Conservation (phyloP, 2,329 filamentous ascomycete genomes). For the Ilyonectria robusta region DNA sequence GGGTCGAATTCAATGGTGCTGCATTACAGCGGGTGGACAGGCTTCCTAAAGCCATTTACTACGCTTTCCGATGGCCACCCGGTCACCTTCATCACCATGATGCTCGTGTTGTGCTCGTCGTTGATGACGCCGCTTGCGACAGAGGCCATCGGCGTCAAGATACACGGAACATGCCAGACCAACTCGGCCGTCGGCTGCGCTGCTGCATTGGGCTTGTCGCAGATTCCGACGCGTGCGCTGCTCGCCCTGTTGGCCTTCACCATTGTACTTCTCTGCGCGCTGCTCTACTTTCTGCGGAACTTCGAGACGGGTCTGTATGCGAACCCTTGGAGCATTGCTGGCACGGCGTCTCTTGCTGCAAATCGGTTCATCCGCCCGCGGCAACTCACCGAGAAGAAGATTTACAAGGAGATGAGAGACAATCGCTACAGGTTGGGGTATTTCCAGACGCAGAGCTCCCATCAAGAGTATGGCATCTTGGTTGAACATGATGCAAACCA, state of each 20-base stretch:
- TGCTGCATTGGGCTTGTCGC: constrained; percentile 38
- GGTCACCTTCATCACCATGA: constrained; percentile 44
- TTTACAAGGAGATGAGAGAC: constrained; percentile 30
- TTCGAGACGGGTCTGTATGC: constrained; percentile 42
- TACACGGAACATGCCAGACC: constrained; percentile 38
- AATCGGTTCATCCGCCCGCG: constrained; percentile 38
- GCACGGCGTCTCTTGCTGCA: constrained; percentile 36
- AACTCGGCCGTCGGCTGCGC: constrained; percentile 38
- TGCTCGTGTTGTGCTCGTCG: constrained; percentile 27
- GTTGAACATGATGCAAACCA: constrained; percentile 30
- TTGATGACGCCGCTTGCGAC: constrained; percentile 37
- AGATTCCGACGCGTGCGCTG: constrained; percentile 32
- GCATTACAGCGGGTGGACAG: constrained; percentile 55
- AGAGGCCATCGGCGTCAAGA: constrained; percentile 43
- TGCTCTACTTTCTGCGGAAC: constrained; percentile 35
- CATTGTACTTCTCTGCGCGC: constrained; percentile 16
- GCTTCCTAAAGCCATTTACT: constrained; percentile 53
- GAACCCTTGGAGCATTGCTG: constrained; percentile 40
- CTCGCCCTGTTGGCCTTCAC: constrained; percentile 30
- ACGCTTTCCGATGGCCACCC: constrained; percentile 53
- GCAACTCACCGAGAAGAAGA: constrained; percentile 32
- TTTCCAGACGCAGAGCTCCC: constrained; percentile 27
- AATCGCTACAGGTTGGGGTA: constrained; percentile 37
- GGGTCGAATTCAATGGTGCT: constrained; percentile 60
- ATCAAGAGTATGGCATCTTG: constrained; percentile 40